Evolutionary conservation across 2,329 filamentous ascomycete species (phyloP).

Genomic region (Fusarium oxysporum): DNA sequence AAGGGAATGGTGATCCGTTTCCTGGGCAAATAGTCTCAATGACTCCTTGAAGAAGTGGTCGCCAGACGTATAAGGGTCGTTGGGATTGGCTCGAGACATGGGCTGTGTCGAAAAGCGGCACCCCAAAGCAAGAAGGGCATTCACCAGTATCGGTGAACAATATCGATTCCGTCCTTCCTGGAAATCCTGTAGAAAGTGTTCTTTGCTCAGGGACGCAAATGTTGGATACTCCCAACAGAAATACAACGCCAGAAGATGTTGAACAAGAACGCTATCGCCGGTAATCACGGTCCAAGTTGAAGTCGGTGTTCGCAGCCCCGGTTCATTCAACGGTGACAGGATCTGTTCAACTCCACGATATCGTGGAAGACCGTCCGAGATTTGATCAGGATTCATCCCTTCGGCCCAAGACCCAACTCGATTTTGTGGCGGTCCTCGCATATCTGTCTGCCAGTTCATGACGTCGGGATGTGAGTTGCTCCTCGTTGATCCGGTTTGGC

Average conservation of each 20-base stretch:
- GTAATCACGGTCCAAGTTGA: conserved; percentile 72
- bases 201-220: conserved; percentile 77
- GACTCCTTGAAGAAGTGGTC: conserved; percentile 81
- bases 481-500: conserved; percentile 59
- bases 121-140: conserved; percentile 72
- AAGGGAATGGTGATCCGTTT: conserved; percentile 69
- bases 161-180: conserved; percentile 69
- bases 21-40: conserved; percentile 68
- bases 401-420: conserved; percentile 65
- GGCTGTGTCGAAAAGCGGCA: conserved; percentile 76
- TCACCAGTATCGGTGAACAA: conserved; percentile 75
- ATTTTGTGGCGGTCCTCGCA: conserved; percentile 55
- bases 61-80: conserved; percentile 73
- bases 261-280: conserved; percentile 66
- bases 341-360: conserved; percentile 61
- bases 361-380: conserved; percentile 48
- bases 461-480: conserved; percentile 61
- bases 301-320: conserved; percentile 57
- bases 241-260: conserved; percentile 74
- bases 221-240: conserved; percentile 84
- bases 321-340: conserved; percentile 58
- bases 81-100: conserved; percentile 70
- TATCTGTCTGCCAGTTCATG: conserved; percentile 60
- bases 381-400: conserved; percentile 51
- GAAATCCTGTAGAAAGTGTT: conserved; percentile 77